Evolutionary conservation across 805 yeast species (phyloP), one percentile per base, ranked within the genome.

Genomic region (Ogataea paraovalis): DNA sequence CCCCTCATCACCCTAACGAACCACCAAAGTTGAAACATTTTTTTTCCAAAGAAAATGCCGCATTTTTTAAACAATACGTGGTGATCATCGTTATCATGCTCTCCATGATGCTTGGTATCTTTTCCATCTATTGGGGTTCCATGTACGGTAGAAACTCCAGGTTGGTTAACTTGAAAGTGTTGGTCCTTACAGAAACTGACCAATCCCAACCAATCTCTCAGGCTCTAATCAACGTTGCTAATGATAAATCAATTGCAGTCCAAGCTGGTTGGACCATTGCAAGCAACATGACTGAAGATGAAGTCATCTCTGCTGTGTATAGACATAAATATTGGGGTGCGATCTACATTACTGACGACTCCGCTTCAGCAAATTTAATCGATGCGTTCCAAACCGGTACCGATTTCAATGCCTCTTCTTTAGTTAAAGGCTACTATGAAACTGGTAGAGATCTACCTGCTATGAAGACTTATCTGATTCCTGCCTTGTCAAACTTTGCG

Each of bases 271-370:
- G 80, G 79, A 52, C 53, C 6, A 45, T 73, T 20, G 59, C 51
- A 42, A 59, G 69, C n/a, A 48, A 42, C 42, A 50, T 56, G 30
- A 41, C 43, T 3, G 66, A 61, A 30, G 70, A 69, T 3, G 75
- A 76, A 52, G 59, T 82, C 19, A 32, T 62, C 37, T 55, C 72
- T 30, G 65, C 66, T 45, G 73, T 85, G 3, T 79, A 76, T 55
- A 75, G 74, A 44, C 78, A 82, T 61, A 57, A 74, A 16, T 83
- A 73, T 56, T 86, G 92, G 94, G 74, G 77, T 21, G 76, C 84
- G 0, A 66, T 83, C 32, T 76, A 79, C 51, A 77, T 85, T 30
- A 56, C 61, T 19, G 64, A 72, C 13, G 74, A 78, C 55, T 40
- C 56, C 41, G 58, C 51, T 7, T 79, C 85, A 0, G 70, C 81